Base-by-base conservation (phyloP, 148 eudicot genomes). In the Oxyria digyna region DNA sequence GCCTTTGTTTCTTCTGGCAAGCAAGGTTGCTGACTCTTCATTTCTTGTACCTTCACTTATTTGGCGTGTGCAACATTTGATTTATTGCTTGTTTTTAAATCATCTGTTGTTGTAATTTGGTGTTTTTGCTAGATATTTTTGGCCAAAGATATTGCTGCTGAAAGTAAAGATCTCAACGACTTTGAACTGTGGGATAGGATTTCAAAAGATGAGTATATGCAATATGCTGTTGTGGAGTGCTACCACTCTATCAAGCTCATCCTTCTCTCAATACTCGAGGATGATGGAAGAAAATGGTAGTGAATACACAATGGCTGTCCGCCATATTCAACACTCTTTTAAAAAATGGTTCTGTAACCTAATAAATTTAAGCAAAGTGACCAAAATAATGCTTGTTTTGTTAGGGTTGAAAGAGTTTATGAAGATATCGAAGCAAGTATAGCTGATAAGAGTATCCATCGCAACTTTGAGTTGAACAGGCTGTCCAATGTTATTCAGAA, bases 1-100 rank as follows among this genome's bases (percentile, higher is more conserved):
- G 97, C 99, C 99, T 42, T 97, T 94, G 67, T 94, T 94, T 73
- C 97, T 94, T 77, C 85, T 94, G 72, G 97, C 87, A 41, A 94
- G 99, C 97, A 91, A 94, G 92, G 99, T 93, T 67, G 37, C 65
- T 43, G 18, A 14, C 54, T 40, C 54, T 63, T 23, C 18, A n/a
- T 35, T 33, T 67, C 12, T 42, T 74, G 12, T 40, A 48, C 3
- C n/a, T 57, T 26, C 14, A 15, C 24, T 50, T 24, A 12, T 26
- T 26, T 55, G 33, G 33, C 13, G 7, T 57, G 63, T 27, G 35
- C 35, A 27, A 26, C 65, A 29, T 59, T 5, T 17, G 37, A 59
- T 29, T 12, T 6, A 59, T 55, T 50, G 55, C 18, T 43, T 69
- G 35, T 26, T 38, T 11, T 20, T 35, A 32, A 13, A 23, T 17